Evolutionary conservation across 306 rosid genomes (phyloP).

Genomic region (Cicer judaicum): DNA sequence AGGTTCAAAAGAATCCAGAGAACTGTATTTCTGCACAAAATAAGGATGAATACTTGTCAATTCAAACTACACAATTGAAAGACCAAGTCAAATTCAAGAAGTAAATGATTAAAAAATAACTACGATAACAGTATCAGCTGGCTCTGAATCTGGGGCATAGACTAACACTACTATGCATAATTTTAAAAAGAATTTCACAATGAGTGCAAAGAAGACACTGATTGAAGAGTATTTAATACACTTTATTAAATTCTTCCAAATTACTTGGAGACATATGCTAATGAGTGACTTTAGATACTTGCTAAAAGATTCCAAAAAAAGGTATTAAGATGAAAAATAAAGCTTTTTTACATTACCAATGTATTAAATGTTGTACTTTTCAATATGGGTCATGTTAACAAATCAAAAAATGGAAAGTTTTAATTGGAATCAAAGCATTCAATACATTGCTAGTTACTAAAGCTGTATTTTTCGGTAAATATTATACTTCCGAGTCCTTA

Average conservation of each 20-base stretch:
- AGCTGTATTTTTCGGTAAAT: neutral
- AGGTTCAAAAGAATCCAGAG: conserved; percentile 75
- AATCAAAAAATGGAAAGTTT: neutral
- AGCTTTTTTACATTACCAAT: neutral
- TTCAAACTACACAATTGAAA: conserved; percentile 12
- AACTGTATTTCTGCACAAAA: conserved; percentile 65
- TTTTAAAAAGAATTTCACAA: neutral
- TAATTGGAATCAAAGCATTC: neutral
- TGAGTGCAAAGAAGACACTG: neutral
- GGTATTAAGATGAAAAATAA: neutral
- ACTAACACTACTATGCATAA: neutral
- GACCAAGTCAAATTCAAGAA: conserved; percentile 5
- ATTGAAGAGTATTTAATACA: neutral
- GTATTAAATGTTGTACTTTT: neutral
- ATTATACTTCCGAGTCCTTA: neutral
- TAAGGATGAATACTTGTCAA: conserved; percentile 33
- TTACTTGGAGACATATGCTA: conserved; percentile 2
- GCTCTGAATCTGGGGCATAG: neutral
- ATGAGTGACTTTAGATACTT: neutral
- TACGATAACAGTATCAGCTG: neutral
- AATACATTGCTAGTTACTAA: neutral
- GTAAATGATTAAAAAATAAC: conserved; percentile 11
- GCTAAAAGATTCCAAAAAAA: neutral
- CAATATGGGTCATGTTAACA: neutral
- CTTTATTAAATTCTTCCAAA: neutral